Evolutionary conservation across 2,329 filamentous ascomycete genomes (phyloP), one percentile per base, ranked within the genome.

Genomic region (Mycosphaerella arachidis): DNA sequence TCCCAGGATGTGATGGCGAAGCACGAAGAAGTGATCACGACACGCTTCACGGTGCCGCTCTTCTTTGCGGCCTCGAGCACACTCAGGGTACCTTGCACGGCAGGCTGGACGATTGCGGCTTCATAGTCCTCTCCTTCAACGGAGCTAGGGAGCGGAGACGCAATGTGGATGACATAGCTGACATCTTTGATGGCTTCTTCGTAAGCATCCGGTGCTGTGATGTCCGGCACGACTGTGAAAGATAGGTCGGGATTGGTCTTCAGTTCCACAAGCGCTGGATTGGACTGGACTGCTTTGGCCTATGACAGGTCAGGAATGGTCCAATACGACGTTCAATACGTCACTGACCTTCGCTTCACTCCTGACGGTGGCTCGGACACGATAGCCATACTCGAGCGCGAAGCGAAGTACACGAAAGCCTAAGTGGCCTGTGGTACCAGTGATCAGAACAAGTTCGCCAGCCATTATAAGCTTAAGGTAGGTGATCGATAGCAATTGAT

Each of bases 11-110:
- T 59, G 18, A 68, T 58, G 31, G 67, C 60, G 30, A 64, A 59
- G 48, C 65, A 59, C 40, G 66, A 70, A 18, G 64, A 66, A 12
- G 78, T 80, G 53, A 81, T 76, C 18, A 80, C 74, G 8, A 81
- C 65, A 13, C 75, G 71, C 57, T 73, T 70, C n/a, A 81, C 70
- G 0, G 66, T 71, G 1, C 66, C 61, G 6, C 57, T 59, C 55
- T 73, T 73, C 16, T 67, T 48, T 1, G 77, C 78, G 0, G 76
- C 70, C 27, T 74, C 62, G 2, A 81, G 69, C 6, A 80, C 71
- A 5, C 67, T 67, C 4, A 72, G 54, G 0, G 74, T 78, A 20
- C 74, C 75, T 51, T 72, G 68, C 31, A 79, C 66, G 16, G 69
- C 70, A 0, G 69, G 66, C 9, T 63, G 40, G 58, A 63, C 52